A percentile compares a stretch with the other conserved stretches of the same genome.
phyloP scores from a whole-genome alignment of 257 asterid species.

The Jacaranda mimosifolia region DNA sequence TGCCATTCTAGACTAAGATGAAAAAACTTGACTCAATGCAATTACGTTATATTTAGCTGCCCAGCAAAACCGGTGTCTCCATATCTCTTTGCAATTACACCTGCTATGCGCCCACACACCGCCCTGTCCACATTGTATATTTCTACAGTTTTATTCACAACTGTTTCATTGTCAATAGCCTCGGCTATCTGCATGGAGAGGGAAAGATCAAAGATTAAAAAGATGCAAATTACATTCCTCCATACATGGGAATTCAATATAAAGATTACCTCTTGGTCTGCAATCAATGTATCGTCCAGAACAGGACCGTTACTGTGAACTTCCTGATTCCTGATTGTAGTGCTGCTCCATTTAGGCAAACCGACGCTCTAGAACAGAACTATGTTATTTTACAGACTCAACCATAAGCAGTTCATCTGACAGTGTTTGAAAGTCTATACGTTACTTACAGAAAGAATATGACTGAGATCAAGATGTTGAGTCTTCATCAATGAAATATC shows the following conservation, averaged over 20 bases:
- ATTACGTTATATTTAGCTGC: conserved; percentile 86
- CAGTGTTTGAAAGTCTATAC: neutral
- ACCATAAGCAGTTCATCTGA: conserved; percentile 14
- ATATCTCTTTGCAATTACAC: conserved; percentile 91
- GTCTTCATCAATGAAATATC: conserved; percentile 93
- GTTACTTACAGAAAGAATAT: conserved; percentile 76
- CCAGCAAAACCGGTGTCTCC: conserved; percentile 99
- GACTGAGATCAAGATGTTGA: conserved; percentile 90
- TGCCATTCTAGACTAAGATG: no score
- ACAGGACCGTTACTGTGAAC: conserved; percentile 97
- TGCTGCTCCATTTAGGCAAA: conserved; percentile 94
- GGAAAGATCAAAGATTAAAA: conserved; percentile 23
- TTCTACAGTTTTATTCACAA: conserved; percentile 70
- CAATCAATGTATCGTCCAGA: conserved; percentile 82
- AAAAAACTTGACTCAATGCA: no score
- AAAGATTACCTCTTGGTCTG: conserved; percentile 77
- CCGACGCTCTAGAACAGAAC: conserved; percentile 70
- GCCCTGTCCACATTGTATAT: conserved; percentile 98
- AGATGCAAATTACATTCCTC: neutral
- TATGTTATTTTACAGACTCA: conserved; percentile 14
- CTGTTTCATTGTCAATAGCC: conserved; percentile 89
- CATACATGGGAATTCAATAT: neutral
- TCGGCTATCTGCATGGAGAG: conserved; percentile 62
- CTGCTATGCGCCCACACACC: conserved; percentile 98
- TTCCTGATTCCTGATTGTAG: conserved; percentile 83